Evolutionary conservation across 23 red algal species (phyloP).

Genomic region (Gracilaria domingensis): DNA sequence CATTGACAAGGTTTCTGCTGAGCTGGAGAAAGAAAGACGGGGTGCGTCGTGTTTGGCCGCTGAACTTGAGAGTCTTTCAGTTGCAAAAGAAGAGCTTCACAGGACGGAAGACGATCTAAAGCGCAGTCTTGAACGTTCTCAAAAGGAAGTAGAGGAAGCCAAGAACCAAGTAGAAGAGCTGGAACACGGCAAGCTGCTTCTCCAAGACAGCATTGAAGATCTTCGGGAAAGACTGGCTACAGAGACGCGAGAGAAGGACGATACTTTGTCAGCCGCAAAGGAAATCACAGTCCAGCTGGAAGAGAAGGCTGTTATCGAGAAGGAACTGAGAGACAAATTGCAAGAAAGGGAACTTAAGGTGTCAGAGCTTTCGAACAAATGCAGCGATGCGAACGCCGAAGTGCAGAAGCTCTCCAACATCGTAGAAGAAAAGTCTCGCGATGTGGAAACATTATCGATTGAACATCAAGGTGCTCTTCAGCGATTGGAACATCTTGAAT

Average conservation of each 20-base stretch:
- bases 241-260: background rate
- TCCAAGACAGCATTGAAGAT: background rate
- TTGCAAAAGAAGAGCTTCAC: background rate
- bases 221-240: background rate
- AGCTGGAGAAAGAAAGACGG: background rate
- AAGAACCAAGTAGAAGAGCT: constrained; percentile 9
- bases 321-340: background rate
- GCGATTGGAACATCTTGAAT: background rate
- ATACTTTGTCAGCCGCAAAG: background rate
- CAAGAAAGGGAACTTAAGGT: background rate
- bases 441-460: background rate
- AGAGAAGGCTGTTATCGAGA: background rate
- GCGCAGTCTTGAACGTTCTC: constrained; percentile 1
- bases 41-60: background rate
- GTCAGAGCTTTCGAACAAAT: background rate
- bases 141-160: constrained; percentile 2
- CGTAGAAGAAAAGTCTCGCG: background rate
- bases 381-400: background rate
- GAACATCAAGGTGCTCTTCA: background rate
- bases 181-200: background rate
- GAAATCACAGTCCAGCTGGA: background rate
- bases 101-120: background rate
- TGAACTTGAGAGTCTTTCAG: background rate
- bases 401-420: background rate
- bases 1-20: background rate